A percentile compares a stretch with the other conserved stretches of the same genome.
phyloP scores from a whole-genome alignment of 75 land plant genomes.

The Larix kaempferi region DNA sequence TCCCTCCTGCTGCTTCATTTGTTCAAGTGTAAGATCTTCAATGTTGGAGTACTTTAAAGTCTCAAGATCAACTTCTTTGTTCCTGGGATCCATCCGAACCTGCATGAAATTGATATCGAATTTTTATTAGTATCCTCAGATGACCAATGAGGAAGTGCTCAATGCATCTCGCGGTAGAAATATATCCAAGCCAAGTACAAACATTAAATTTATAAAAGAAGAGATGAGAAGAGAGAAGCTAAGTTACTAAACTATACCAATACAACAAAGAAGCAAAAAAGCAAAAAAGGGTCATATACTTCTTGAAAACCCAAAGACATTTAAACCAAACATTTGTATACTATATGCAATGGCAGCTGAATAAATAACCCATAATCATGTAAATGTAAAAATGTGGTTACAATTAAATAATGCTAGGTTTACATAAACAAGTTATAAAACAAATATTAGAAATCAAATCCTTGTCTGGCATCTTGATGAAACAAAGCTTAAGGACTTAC shows the following conservation, averaged over 20 bases:
- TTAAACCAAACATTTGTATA: background rate
- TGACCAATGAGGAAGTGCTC: no score
- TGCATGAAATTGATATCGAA: conserved; percentile 19
- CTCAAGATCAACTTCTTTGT: conserved; percentile 56
- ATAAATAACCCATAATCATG: conserved; percentile 8
- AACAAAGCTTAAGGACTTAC: background rate
- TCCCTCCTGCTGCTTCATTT: conserved; percentile 81
- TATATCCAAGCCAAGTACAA: background rate
- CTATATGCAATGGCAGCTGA: background rate
- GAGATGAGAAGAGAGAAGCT: background rate
- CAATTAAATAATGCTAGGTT: background rate
- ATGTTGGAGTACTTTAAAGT: conserved; percentile 41
- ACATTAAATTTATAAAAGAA: background rate
- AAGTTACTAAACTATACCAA: background rate
- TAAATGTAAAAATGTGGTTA: background rate
- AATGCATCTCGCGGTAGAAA: background rate
- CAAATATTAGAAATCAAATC: background rate
- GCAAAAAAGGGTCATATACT: no score
- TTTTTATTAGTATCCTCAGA: no score
- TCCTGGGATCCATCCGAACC: conserved; percentile 97
- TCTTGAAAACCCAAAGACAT: background rate
- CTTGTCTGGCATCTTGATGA: background rate
- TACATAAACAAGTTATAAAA: no score
- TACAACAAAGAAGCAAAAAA: no score
- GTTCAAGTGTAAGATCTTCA: conserved; percentile 61